Evolutionary conservation across 1,284 basidiomycete species (phyloP), one percentile per base, ranked within the genome.

Genomic region (Omphalotus olearius): DNA sequence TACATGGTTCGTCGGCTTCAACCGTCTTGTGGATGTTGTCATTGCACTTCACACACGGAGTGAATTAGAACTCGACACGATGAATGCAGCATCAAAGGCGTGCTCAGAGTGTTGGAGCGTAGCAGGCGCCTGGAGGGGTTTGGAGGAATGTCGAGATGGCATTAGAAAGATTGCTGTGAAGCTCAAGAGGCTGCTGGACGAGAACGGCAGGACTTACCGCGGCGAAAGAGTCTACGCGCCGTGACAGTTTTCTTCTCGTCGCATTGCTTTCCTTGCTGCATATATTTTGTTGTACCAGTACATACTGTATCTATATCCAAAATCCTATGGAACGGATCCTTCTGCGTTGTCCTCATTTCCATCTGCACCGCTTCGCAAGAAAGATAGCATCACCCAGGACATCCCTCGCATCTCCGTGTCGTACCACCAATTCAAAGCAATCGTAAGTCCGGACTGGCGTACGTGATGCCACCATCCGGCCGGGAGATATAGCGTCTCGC

Each of bases 391-490:
- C 7, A 84, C 74, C 87, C 87, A 91, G 9, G 73, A 69, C 67
- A 79, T 78, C 5, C 88, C 88, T 50, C 75, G 69, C 63, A 82
- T 78, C 60, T 90, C 85, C 59, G 85, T 76, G 60, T 93, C 90
- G 63, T 91, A 93, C 84, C 85, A 95, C 84, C 91, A 93, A 61
- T 95, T 96, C 26, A 93, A 65, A 1, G 92, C 92, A 47, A 94
- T 83, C 0, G 78, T 82, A 6, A 76, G 69, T 17, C 73, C 76
- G 55, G 82, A 69, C 67, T 91, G 79, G 30, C 77, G 73, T 40
- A 96, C 92, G 62, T 88, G 79, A 66, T 96, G 93, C 85, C 88
- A 96, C 93, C 93, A 96, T 0, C 90, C 85, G 1, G 87, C 81
- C 16, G 93, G 93, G 23, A 96, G 78, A 66, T 92, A 95, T n/a